These are phyloP conservation scores for Rubia balearica DNA, from an alignment of 305 asterid genomes.

Conservation along the genomic window DNA sequence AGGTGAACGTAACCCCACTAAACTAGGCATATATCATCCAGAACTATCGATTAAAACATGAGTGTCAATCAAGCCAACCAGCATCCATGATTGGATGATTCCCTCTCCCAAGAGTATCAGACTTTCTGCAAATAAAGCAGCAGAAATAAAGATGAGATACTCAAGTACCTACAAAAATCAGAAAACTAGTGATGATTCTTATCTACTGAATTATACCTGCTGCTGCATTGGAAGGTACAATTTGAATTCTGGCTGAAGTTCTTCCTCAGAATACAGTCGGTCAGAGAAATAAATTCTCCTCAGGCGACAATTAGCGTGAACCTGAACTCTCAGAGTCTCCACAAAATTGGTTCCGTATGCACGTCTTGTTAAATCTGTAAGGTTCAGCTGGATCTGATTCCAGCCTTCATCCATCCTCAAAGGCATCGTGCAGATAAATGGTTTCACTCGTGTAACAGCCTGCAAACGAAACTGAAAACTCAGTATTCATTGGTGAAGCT, in stretches of 20 bases:
- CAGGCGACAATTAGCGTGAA: conserved; percentile 86
- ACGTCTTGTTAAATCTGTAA: conserved; percentile 75
- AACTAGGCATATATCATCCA: not conserved
- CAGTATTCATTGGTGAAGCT: not conserved
- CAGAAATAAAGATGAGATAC: not conserved
- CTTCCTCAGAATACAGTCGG: conserved; percentile 94
- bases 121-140: conserved; percentile 11
- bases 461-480: conserved; percentile 25
- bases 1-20: not conserved
- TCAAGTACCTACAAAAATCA: not conserved
- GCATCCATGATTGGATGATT: not conserved
- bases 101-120: conserved; percentile 4
- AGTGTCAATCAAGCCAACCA: not conserved
- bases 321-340: conserved; percentile 89
- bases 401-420: conserved; percentile 90
- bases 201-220: conserved; percentile 29
- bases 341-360: conserved; percentile 95
- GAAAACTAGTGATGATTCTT: not conserved
- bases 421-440: conserved; percentile 94
- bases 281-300: conserved; percentile 93
- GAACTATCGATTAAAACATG: not conserved
- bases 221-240: conserved; percentile 80
- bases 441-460: conserved; percentile 90
- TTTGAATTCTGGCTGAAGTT: conserved; percentile 96
- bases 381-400: conserved; percentile 91